phyloP scores from a whole-genome alignment of 768 basidiomycete genomes.

The Atractiella rhizophila region DNA sequence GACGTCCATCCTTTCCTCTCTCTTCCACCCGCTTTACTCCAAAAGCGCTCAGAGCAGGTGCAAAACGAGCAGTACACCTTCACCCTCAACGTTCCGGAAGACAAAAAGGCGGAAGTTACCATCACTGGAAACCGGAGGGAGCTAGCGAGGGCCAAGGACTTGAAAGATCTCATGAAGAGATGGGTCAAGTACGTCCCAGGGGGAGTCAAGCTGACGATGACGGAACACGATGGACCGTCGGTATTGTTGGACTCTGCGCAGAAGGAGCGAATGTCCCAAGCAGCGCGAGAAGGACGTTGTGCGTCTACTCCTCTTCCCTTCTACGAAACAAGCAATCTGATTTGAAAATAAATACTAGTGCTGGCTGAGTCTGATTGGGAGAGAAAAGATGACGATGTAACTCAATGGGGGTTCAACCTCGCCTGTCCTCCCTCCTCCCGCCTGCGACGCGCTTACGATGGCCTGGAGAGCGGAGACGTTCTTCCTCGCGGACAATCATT shows the following conservation, averaged over 20 bases:
- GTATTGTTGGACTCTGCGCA: constrained; percentile 2
- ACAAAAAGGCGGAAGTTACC: constrained; percentile 7
- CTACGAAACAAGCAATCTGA: background rate
- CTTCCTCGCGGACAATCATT: constrained; percentile 16
- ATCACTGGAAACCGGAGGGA: constrained; percentile 11
- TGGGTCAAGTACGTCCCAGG: constrained; percentile 12
- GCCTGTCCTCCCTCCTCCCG: constrained; percentile 17
- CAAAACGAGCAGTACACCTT: constrained; percentile 16
- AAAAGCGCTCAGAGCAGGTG: constrained; percentile 20
- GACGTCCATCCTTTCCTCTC: constrained; percentile 29
- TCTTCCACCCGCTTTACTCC: no score
- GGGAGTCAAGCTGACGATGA: constrained; percentile 14
- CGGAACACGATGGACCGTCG: constrained; percentile 3
- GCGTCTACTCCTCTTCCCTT: no score
- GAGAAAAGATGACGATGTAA: no score
- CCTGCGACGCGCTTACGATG: constrained; percentile 14
- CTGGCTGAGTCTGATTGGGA: no score
- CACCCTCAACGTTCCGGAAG: constrained; percentile 13
- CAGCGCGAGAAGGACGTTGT: constrained; percentile 5
- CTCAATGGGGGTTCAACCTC: constrained; percentile 15
- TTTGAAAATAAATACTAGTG: no score
- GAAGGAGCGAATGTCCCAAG: constrained; percentile 1
- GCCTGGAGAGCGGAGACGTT: constrained; percentile 11
- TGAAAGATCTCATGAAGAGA: constrained; percentile 12
- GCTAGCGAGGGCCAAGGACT: constrained; percentile 14